Conservation (phyloP, 2,329 filamentous ascomycete genomes). For the Penicillium sclerotiorum region DNA sequence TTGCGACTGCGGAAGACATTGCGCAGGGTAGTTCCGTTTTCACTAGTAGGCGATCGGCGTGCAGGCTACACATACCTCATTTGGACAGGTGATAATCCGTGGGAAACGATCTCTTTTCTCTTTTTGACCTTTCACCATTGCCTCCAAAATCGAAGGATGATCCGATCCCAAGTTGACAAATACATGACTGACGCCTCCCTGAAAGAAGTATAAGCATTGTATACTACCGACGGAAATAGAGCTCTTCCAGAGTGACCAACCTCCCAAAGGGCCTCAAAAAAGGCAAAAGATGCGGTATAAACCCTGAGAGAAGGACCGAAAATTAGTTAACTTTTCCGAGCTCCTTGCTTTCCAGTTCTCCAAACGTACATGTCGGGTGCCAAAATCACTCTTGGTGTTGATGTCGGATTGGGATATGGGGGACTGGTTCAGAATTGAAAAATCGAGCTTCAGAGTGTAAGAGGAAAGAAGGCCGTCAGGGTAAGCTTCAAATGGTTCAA, state of each 20-base stretch:
- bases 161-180: constrained; percentile 60
- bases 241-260: constrained; percentile 49
- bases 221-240: neutral
- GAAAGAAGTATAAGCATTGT: neutral
- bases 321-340: neutral
- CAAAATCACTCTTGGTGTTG: too few species aligned
- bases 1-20: too few species aligned
- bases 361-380: too few species aligned
- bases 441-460: too few species aligned
- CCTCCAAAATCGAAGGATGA: constrained; percentile 76
- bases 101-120: constrained; percentile 68
- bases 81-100: constrained; percentile 75
- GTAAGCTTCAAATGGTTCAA: too few species aligned
- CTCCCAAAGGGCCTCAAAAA: constrained; percentile 77
- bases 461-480: too few species aligned
- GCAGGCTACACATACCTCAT: constrained; percentile 71
- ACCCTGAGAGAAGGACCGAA: neutral
- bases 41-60: too few species aligned
- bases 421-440: too few species aligned
- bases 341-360: too few species aligned
- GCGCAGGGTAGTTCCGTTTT: too few species aligned
- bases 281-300: constrained; percentile 10
- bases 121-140: constrained; percentile 74
- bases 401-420: too few species aligned
- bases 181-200: constrained; percentile 55